phyloP scores from a whole-genome alignment of 768 basidiomycete species.

The Boletus reticuloceps region DNA sequence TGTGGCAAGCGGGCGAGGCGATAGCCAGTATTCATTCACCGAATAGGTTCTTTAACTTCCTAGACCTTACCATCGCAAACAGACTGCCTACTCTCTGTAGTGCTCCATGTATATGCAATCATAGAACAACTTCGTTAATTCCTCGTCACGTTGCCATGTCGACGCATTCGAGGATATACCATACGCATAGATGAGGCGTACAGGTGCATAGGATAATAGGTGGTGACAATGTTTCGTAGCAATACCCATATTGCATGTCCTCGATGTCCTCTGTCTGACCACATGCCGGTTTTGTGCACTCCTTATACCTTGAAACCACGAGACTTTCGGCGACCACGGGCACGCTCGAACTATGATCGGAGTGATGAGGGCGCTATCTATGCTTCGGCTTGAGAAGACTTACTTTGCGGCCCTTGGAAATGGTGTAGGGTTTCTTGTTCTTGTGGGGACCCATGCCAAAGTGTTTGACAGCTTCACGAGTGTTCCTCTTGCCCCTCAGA shows the following conservation, averaged over 20 bases:
- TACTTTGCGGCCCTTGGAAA: slow-evolving; percentile 95
- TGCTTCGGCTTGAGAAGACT: slow-evolving; percentile 3
- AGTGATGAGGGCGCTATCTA: background rate
- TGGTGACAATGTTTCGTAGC: slow-evolving; percentile 20
- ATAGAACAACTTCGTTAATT: background rate
- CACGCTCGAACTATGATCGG: slow-evolving; percentile 82
- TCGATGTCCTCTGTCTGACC: slow-evolving; percentile 27
- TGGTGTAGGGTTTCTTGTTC: slow-evolving; percentile 96
- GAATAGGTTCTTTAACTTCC: background rate
- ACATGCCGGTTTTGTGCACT: slow-evolving; percentile 33
- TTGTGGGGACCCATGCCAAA: slow-evolving; percentile 99
- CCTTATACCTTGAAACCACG: slow-evolving; percentile 93
- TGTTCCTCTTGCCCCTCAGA: slow-evolving; percentile 88
- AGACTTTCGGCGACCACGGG: slow-evolving; percentile 98
- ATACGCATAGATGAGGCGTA: slow-evolving; percentile 28
- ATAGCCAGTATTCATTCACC: background rate
- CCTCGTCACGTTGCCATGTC: background rate
- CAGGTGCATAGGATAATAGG: slow-evolving; percentile 17
- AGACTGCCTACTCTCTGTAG: background rate
- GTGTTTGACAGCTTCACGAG: slow-evolving; percentile 95
- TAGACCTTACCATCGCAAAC: background rate
- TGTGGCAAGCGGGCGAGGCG: slow-evolving; percentile 20
- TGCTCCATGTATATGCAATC: background rate
- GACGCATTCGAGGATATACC: slow-evolving; percentile 16
- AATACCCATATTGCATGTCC: slow-evolving; percentile 35